Percentiles rank a stretch among this genome's conserved stretches.
Evolutionary conservation across 73 alveolate species (phyloP).

Genomic region (Blepharisma stoltei): DNA sequence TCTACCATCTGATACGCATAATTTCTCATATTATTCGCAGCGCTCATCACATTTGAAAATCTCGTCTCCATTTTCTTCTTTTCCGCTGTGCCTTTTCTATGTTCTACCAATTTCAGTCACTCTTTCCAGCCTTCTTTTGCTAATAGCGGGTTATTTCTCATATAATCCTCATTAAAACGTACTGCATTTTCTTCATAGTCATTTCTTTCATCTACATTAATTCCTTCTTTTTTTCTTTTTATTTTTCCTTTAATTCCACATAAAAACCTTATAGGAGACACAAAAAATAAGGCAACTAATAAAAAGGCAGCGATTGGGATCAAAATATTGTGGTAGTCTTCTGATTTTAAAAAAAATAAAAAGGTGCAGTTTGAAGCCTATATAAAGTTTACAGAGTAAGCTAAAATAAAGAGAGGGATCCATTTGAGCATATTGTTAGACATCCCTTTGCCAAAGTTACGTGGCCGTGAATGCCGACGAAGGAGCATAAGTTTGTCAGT

Average conservation of each 20-base stretch:
- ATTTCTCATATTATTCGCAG: too few relatives aligned
- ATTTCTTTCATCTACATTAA: background rate
- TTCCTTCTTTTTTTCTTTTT: background rate
- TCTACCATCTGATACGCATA: too few relatives aligned
- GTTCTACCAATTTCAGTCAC: background rate
- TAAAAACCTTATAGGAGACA: constrained; percentile 38
- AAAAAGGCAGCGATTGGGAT: background rate
- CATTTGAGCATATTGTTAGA: constrained; percentile 20
- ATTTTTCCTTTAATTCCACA: background rate
- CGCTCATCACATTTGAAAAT: too few relatives aligned
- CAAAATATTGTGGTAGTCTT: background rate
- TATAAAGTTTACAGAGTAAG: constrained; percentile 23
- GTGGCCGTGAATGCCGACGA: constrained; percentile 53
- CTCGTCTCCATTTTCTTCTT: background rate
- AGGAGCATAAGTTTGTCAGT: constrained; percentile 51
- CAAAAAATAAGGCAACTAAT: constrained; percentile 21
- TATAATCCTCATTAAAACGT: constrained; percentile 53
- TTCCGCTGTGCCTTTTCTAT: background rate
- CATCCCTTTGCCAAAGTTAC: background rate
- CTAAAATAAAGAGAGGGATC: constrained; percentile 15
- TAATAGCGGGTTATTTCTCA: constrained; percentile 61
- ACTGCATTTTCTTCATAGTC: constrained; percentile 34
- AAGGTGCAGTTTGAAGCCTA: background rate
- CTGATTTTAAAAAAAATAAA: background rate
- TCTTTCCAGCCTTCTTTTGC: constrained; percentile 36